Evolutionary conservation across 306 rosid genomes (phyloP), one percentile per base, ranked within the genome.

Genomic region (Corylus americana): DNA sequence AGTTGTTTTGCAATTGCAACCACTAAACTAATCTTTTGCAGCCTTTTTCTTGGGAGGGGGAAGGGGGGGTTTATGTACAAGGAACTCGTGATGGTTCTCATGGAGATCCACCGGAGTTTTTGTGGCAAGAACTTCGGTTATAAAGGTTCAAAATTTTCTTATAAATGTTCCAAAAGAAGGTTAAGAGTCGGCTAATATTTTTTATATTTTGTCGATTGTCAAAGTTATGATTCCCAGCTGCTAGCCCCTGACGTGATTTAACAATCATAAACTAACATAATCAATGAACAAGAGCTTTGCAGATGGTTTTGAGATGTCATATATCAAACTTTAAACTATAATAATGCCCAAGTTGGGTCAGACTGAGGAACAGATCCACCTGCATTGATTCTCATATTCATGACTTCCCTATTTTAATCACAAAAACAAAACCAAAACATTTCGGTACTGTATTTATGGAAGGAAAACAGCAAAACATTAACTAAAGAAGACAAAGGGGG

Each of bases 331-430:
- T 27, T 1, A 13, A 14, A 29, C 59, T 11, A 16, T 63, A 5
- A 14, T 31, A 63, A 29, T 5, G 70, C 70, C 53, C 53, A 16
- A 29, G 11, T 63, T 63, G 70, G 5, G 70, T 63, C 17, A 29
- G 18, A 35, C 29, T 63, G 22, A 63, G 70, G 18, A 42, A 67
- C 27, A 53, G 18, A 1, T 55, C 66, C 48, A 35, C 68, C 22
- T 3, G 64, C 73, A 12, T 22, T 7, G 16, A 55, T 72, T 64
- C 3, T 62, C 70, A 59, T 22, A 63, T 77, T 75, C 77, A 39
- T 12, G 25, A 62, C 49, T 25, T 37, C 16, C 45, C 49, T 39
- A 14, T 18, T 35, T 20, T 55, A 1, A 18, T 50, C 58, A 53
- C 22, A 29, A 49, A 29, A 37, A 53, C 22, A 29, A 49, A 29